Conservation (phyloP, 495 filamentous ascomycete genomes). For the Neurospora terricola region DNA sequence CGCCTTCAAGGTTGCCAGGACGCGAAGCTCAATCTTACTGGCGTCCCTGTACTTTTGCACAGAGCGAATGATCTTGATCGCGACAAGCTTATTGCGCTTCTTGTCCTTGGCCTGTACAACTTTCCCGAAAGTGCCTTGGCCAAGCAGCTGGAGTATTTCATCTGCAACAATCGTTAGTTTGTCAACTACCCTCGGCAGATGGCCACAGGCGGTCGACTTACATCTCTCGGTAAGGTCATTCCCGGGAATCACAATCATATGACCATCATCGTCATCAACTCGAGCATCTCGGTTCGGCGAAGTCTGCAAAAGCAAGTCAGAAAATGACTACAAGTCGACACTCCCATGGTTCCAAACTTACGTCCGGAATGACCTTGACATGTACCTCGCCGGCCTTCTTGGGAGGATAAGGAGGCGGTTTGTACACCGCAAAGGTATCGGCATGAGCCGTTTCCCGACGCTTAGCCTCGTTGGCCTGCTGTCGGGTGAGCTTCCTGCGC, state of each 20-base stretch:
- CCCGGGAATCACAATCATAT: slow-evolving; percentile 84
- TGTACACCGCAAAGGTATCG: slow-evolving; percentile 67
- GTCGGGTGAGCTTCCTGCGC: slow-evolving; percentile 67
- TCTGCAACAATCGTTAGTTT: slow-evolving; percentile 42
- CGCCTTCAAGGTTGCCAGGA: slow-evolving; percentile 76
- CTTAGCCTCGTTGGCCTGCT: slow-evolving; percentile 74
- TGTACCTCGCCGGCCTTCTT: slow-evolving; percentile 89
- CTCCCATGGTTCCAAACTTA: slow-evolving; percentile 39
- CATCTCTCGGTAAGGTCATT: slow-evolving; percentile 79
- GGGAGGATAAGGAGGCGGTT: slow-evolving; percentile 74
- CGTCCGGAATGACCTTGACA: slow-evolving; percentile 72
- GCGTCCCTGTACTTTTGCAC: slow-evolving; percentile 98
- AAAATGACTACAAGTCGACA: neutral
- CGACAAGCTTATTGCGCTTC: slow-evolving; percentile 63
- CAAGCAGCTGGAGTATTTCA: slow-evolving; percentile 75
- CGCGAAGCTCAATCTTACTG: slow-evolving; percentile 88
- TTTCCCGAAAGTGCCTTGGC: slow-evolving; percentile 96
- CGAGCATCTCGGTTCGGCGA: slow-evolving; percentile 42
- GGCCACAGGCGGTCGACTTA: slow-evolving; percentile 38
- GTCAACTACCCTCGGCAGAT: neutral
- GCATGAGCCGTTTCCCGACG: slow-evolving; percentile 54
- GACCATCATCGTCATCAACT: slow-evolving; percentile 91
- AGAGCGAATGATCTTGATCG: slow-evolving; percentile 95
- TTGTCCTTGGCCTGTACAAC: slow-evolving; percentile 88
- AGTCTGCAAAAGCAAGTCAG: slow-evolving; percentile 22